phyloP scores from a whole-genome alignment of 768 basidiomycete genomes.

The Russula earlei region DNA sequence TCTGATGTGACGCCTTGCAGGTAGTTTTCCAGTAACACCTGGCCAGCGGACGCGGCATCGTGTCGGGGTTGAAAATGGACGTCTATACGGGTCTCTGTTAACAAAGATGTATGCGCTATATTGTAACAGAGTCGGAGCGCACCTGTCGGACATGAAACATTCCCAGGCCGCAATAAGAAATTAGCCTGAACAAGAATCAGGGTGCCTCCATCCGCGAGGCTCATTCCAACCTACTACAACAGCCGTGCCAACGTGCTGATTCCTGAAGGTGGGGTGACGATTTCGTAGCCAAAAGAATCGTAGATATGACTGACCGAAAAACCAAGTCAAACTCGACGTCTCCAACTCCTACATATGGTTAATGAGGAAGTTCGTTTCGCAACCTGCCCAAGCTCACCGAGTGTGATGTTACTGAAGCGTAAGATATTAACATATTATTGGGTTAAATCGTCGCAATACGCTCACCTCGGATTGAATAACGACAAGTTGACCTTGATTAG shows the following conservation, averaged over 20 bases:
- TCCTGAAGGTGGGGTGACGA: neutral
- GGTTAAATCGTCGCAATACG: neutral
- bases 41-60: slow-evolving; percentile 41
- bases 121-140: slow-evolving; percentile 4
- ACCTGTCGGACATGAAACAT: slow-evolving; percentile 47
- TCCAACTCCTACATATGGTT: slow-evolving; percentile 39
- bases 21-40: slow-evolving; percentile 52
- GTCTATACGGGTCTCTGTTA: slow-evolving; percentile 29
- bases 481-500: slow-evolving; percentile 54
- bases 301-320: slow-evolving; percentile 37
- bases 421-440: neutral
- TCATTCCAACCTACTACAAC: slow-evolving; percentile 36
- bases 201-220: neutral
- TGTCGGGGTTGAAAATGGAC: slow-evolving; percentile 56
- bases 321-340: slow-evolving; percentile 53
- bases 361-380: slow-evolving; percentile 1
- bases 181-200: slow-evolving; percentile 30
- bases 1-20: slow-evolving; percentile 51
- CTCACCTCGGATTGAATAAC: slow-evolving; percentile 58
- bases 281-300: neutral
- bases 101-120: neutral
- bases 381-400: slow-evolving; percentile 23
- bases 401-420: slow-evolving; percentile 29
- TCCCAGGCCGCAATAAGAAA: slow-evolving; percentile 51
- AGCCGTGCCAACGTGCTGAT: slow-evolving; percentile 51